Percentiles rank a stretch among this genome's conserved stretches.
These are phyloP conservation scores for Heimioporus sp. DNA, from an alignment of 768 basidiomycete genomes.

Conservation along the genomic window DNA sequence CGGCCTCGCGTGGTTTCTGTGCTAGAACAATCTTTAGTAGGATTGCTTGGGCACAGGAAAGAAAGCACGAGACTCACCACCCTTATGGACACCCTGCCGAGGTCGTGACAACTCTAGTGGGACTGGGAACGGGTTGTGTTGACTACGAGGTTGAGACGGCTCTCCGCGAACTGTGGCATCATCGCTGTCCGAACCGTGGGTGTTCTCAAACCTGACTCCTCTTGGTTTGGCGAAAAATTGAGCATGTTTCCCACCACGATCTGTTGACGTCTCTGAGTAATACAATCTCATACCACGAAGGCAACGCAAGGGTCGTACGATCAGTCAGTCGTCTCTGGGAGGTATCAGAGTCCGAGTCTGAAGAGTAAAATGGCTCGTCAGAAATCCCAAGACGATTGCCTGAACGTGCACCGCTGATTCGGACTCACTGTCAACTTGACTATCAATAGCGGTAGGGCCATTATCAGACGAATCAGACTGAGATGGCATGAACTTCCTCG, in stretches of 20 bases:
- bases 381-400: not conserved
- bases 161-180: slow-evolving; percentile 10
- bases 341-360: slow-evolving; percentile 19
- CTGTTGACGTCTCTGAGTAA: not conserved
- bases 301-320: not conserved
- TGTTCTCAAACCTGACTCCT: slow-evolving; percentile 16
- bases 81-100: slow-evolving; percentile 2
- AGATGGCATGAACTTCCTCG: slow-evolving; percentile 9
- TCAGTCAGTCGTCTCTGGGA: not conserved
- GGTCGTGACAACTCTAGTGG: not conserved
- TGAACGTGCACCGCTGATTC: not conserved
- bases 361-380: not conserved
- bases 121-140: not conserved
- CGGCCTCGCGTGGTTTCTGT: slow-evolving; percentile 1
- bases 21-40: slow-evolving; percentile 1
- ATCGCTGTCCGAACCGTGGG: slow-evolving; percentile 12
- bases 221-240: not conserved
- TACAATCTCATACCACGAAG: not conserved
- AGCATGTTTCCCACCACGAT: no score
- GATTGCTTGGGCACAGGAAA: not conserved
- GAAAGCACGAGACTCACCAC: slow-evolving; percentile 1
- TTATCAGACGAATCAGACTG: slow-evolving; percentile 10
- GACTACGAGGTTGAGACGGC: slow-evolving; percentile 3
- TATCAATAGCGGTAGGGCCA: not conserved
- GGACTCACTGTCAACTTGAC: slow-evolving; percentile 12